These are phyloP conservation scores for Colletotrichum destructivum DNA, from an alignment of 2,329 filamentous ascomycete species.

Conservation along the genomic window DNA sequence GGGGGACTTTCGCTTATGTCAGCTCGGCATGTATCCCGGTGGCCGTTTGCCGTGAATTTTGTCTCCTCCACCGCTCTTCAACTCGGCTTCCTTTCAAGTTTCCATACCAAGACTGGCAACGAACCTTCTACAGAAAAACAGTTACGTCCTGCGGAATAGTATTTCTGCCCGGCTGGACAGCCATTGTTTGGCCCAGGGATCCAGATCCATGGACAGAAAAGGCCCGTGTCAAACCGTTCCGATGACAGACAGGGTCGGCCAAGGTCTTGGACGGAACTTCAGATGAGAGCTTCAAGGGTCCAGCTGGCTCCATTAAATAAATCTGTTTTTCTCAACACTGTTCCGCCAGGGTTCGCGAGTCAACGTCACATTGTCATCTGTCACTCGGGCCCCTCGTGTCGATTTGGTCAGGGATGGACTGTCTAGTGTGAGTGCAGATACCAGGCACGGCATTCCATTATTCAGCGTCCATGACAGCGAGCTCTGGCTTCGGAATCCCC, in stretches of 20 bases:
- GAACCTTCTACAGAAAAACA: too few relatives aligned
- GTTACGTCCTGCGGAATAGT: not conserved
- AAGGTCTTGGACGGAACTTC: not conserved
- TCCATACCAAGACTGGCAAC: too few relatives aligned
- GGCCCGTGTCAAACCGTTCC: not conserved
- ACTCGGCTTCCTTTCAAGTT: not conserved
- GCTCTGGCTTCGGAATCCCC: constrained; percentile 8
- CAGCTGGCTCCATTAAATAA: not conserved
- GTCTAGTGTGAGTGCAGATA: constrained; percentile 7
- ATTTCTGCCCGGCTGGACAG: not conserved
- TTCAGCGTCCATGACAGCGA: constrained; percentile 1
- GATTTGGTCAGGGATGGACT: constrained; percentile 3
- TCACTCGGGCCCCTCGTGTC: not conserved
- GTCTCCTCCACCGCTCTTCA: not conserved
- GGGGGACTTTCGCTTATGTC: constrained; percentile 11
- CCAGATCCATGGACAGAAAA: not conserved
- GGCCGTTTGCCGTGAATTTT: not conserved
- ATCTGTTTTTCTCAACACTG: not conserved
- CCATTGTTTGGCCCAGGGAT: not conserved
- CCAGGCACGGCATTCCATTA: not conserved
- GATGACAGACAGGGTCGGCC: not conserved
- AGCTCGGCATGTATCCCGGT: constrained; percentile 7
- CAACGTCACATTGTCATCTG: not conserved
- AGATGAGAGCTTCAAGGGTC: not conserved
- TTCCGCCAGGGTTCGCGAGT: too few relatives aligned